These are phyloP conservation scores for Orbilia blumenaviensis DNA, from an alignment of 2,329 filamentous ascomycete species.

Conservation along the genomic window DNA sequence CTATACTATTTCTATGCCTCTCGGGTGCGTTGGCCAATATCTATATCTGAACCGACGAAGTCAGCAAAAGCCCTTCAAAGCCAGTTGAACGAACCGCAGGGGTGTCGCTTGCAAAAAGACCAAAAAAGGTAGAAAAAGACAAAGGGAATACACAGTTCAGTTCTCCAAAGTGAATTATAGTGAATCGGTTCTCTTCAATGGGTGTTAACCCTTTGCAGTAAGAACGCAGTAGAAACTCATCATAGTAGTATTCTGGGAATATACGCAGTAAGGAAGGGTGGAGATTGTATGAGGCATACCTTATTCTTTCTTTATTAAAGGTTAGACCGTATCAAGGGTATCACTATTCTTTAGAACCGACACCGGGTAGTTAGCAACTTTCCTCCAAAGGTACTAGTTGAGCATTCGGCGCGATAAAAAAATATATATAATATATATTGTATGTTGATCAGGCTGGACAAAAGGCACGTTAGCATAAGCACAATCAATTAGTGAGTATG, in stretches of 20 bases:
- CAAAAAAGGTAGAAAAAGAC: background rate
- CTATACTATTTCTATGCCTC: background rate
- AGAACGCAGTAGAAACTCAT: conserved; percentile 58
- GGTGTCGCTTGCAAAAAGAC: background rate
- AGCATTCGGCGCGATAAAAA: background rate
- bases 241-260: conserved; percentile 57
- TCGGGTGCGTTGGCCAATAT: background rate
- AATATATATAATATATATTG: conserved; percentile 37
- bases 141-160: conserved; percentile 57
- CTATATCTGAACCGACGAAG: conserved; percentile 13
- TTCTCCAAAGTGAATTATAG: conserved; percentile 62
- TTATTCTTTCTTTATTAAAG: background rate
- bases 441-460: conserved; percentile 11
- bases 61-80: background rate
- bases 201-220: conserved; percentile 54
- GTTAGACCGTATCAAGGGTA: background rate
- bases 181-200: conserved; percentile 60
- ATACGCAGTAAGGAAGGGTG: background rate
- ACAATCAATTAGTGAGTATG: background rate
- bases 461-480: conserved; percentile 53
- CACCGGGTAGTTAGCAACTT: conserved; percentile 28
- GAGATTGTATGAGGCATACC: background rate
- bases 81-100: background rate
- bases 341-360: background rate
- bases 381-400: background rate